These are phyloP conservation scores for Aspergillus hiratsukae DNA, from an alignment of 2,329 filamentous ascomycete species.

Conservation along the genomic window DNA sequence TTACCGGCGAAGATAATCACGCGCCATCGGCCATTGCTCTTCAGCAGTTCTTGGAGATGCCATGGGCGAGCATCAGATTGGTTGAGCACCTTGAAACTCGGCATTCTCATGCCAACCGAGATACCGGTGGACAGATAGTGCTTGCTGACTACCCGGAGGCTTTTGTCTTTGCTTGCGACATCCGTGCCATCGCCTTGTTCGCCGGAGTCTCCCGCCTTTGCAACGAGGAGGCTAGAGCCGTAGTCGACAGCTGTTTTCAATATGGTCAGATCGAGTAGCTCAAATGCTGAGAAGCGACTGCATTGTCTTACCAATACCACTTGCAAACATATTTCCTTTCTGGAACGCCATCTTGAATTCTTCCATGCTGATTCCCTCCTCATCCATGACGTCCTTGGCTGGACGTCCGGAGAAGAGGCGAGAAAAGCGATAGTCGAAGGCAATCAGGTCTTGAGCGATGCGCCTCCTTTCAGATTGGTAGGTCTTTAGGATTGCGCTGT, in stretches of 20 bases:
- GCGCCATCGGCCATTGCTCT: constrained; percentile 36
- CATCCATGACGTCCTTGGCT: constrained; percentile 56
- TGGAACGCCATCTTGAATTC: constrained; percentile 60
- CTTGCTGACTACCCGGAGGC: constrained; percentile 14
- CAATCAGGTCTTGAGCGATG: constrained; percentile 63
- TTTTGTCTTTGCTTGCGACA: constrained; percentile 24
- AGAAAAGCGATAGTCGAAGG: constrained; percentile 57
- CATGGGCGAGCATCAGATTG: constrained; percentile 37
- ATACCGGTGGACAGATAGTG: constrained; percentile 23
- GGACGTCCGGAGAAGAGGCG: constrained; percentile 55
- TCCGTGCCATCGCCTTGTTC: constrained; percentile 48
- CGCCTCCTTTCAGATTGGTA: constrained; percentile 52
- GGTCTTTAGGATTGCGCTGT: constrained; percentile 45
- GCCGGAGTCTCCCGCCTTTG: constrained; percentile 45
- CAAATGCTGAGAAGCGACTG: neutral
- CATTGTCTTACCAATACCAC: constrained; percentile 42
- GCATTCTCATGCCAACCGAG: constrained; percentile 31
- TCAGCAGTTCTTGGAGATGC: constrained; percentile 35
- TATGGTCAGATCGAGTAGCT: constrained; percentile 9
- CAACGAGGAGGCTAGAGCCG: constrained; percentile 51
- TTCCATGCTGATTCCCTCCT: constrained; percentile 57
- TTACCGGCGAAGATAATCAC: constrained; percentile 57
- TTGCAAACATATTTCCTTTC: constrained; percentile 58
- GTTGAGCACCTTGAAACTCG: constrained; percentile 32
- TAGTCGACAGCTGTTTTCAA: constrained; percentile 51